phyloP scores from a whole-genome alignment of 208 protist genomes.

The Naegleria fowleri region DNA sequence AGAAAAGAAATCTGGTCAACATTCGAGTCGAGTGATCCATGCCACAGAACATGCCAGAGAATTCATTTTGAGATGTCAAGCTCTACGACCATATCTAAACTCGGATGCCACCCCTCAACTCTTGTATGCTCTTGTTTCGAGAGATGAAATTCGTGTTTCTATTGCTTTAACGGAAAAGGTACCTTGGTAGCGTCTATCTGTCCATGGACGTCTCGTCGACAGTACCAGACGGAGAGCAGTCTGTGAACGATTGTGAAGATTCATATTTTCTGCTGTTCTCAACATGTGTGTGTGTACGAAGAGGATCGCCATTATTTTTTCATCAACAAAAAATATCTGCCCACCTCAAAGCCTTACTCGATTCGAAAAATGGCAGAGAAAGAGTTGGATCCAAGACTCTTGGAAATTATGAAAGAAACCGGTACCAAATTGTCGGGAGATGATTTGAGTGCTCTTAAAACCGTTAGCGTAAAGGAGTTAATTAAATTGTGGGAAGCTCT shows the following conservation, averaged over 20 bases:
- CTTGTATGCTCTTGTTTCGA: neutral
- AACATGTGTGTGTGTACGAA: too few relatives aligned
- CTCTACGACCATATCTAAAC: neutral
- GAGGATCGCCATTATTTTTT: too few relatives aligned
- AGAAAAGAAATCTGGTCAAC: too few relatives aligned
- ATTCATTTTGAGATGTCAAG: neutral
- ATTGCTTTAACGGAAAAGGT: neutral
- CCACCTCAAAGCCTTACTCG: neutral
- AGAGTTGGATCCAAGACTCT: constrained; percentile 1
- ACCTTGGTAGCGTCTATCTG: neutral
- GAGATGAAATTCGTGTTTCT: neutral
- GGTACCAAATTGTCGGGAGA: neutral
- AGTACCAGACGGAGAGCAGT: too few relatives aligned
- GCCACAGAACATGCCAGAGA: neutral
- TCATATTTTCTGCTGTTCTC: too few relatives aligned
- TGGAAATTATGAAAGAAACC: neutral
- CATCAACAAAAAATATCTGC: too few relatives aligned
- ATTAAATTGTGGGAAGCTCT: neutral
- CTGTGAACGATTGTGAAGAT: too few relatives aligned
- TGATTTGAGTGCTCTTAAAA: neutral
- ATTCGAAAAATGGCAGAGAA: neutral
- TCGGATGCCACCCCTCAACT: neutral
- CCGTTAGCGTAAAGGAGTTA: neutral
- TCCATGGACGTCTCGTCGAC: too few relatives aligned
- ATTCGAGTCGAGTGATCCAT: too few relatives aligned